These are phyloP conservation scores for Phytopythium sindhum DNA, from an alignment of 352 stramenopile genomes.

Conservation along the genomic window DNA sequence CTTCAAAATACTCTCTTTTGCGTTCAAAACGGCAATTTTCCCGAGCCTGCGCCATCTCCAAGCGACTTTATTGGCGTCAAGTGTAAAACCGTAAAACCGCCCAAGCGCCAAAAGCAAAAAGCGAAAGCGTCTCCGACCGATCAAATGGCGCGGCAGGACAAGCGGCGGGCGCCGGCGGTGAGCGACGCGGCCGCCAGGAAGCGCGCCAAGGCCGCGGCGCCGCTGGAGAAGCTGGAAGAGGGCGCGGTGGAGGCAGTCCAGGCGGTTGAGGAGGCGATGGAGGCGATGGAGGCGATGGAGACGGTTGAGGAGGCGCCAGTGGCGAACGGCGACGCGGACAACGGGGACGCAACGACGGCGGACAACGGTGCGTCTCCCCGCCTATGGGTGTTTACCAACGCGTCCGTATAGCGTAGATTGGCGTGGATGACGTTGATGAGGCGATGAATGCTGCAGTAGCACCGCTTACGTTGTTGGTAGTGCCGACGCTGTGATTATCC, in stretches of 20 bases:
- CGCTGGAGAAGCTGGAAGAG: too few relatives aligned
- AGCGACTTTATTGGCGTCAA: neutral
- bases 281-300: neutral
- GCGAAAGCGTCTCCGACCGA: neutral
- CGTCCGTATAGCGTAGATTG: too few relatives aligned
- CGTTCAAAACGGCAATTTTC: neutral
- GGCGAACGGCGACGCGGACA: neutral
- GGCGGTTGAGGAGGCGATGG: neutral
- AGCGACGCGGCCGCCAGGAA: conserved; percentile 15
- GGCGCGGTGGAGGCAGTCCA: neutral
- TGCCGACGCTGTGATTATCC: neutral
- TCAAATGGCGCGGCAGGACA: conserved; percentile 8
- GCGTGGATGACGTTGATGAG: neutral
- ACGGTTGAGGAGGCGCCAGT: neutral
- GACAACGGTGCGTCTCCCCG: conserved; percentile 1
- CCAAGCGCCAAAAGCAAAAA: neutral
- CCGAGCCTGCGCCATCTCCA: too few relatives aligned
- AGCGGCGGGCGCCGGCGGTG: conserved; percentile 2
- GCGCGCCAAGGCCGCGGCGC: conserved; percentile 18
- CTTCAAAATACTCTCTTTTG: neutral
- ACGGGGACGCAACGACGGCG: neutral
- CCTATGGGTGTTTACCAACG: neutral
- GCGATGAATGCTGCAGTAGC: neutral
- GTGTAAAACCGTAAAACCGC: neutral
- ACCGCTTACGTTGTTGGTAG: too few relatives aligned